phyloP scores from a whole-genome alignment of 305 asterid genomes.

The Fraxinus xanthoxyloides region DNA sequence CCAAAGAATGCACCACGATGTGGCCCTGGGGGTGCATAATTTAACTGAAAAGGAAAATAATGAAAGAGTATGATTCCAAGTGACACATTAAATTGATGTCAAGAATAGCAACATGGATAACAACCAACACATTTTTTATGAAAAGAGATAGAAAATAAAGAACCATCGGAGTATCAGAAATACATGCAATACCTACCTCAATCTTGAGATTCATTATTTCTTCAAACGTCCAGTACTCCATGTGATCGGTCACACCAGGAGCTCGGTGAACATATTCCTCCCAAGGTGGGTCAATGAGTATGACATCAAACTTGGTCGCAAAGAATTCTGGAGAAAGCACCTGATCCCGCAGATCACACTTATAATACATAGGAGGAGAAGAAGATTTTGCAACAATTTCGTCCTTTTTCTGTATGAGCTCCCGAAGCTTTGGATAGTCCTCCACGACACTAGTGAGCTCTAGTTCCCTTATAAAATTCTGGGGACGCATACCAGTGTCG shows the following conservation, averaged over 20 bases:
- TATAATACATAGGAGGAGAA: conserved; percentile 86
- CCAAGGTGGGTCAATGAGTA: conserved; percentile 98
- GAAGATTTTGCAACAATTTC: conserved; percentile 87
- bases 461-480: conserved; percentile 92
- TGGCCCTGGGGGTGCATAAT: not conserved
- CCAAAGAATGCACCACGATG: not conserved
- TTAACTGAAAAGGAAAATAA: conserved; percentile 14
- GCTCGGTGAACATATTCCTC: conserved; percentile 99
- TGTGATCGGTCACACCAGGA: conserved; percentile 96
- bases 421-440: conserved; percentile 98
- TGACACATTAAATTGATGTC: not conserved
- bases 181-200: conserved; percentile 53
- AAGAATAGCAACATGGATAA: not conserved
- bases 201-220: conserved; percentile 96
- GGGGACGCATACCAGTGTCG: conserved; percentile 99
- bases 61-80: conserved; percentile 10
- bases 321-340: conserved; percentile 84
- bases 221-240: conserved; percentile 90
- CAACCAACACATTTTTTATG: conserved; percentile 17
- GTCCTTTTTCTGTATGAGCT: conserved; percentile 95
- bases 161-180: not conserved
- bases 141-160: conserved; percentile 7
- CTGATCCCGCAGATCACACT: conserved; percentile 82
- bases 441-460: conserved; percentile 98
- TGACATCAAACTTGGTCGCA: conserved; percentile 97